These are phyloP conservation scores for Saccharum spontaneum DNA, from an alignment of 176 grass and related monocot genomes.

Conservation along the genomic window DNA sequence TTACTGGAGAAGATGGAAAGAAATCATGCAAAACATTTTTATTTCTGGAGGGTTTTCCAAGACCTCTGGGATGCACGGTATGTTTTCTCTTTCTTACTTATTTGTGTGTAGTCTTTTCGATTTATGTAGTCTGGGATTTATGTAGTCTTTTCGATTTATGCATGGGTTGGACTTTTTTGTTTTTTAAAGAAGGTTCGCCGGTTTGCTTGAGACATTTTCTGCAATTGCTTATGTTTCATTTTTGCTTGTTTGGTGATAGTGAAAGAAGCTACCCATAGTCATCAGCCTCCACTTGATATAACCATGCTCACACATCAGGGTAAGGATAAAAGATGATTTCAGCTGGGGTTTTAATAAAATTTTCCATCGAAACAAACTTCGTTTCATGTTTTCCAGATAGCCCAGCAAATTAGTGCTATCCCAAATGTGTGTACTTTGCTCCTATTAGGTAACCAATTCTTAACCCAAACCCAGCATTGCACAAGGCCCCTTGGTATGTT, in stretches of 20 bases:
- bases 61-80: conserved; percentile 93
- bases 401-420: not conserved
- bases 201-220: not conserved
- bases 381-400: not conserved
- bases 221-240: not conserved
- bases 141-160: conserved; percentile 2
- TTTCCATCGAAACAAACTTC: not conserved
- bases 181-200: not conserved
- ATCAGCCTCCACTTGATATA: not conserved
- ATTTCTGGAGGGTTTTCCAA: conserved; percentile 88
- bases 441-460: not conserved
- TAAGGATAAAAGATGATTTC: not conserved
- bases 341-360: not conserved
- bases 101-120: not conserved
- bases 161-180: not conserved
- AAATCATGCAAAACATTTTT: conserved; percentile 79
- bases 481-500: not conserved
- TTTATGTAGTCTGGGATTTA: not conserved
- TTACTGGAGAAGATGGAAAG: conserved; percentile 48
- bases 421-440: not conserved
- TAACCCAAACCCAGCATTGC: not conserved
- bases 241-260: not conserved
- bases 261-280: not conserved
- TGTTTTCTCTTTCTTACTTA: conserved; percentile 30
- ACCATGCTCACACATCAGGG: not conserved